Evolutionary conservation across 2,329 filamentous ascomycete species (phyloP).

Genomic region (Cordyceps cateniannulata): DNA sequence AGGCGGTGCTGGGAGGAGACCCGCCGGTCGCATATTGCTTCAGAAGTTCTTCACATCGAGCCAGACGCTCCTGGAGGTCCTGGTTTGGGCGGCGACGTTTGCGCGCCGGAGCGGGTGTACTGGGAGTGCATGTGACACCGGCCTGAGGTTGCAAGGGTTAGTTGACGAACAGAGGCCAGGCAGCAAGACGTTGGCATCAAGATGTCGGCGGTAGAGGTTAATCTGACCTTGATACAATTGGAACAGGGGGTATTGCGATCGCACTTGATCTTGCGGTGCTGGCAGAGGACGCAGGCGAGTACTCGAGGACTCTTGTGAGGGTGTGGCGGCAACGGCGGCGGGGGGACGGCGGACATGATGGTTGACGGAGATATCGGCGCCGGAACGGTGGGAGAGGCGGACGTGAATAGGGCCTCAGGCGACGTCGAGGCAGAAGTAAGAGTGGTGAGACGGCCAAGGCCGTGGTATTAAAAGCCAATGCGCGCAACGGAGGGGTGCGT

Average conservation of each 20-base stretch:
- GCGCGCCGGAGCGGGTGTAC: conserved; percentile 52
- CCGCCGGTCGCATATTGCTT: conserved; percentile 47
- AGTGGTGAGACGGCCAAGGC: neutral
- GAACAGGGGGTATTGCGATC: conserved; percentile 53
- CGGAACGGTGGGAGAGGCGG: neutral
- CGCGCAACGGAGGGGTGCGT: conserved; percentile 5
- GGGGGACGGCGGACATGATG: conserved; percentile 5
- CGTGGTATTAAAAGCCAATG: conserved; percentile 1
- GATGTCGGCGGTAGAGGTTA: neutral
- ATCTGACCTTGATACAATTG: conserved; percentile 51
- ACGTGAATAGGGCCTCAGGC: neutral
- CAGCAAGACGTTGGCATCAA: neutral
- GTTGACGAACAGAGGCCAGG: neutral
- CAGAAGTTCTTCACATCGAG: conserved; percentile 51
- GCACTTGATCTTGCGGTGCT: conserved; percentile 58
- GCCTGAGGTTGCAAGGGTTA: conserved; percentile 33
- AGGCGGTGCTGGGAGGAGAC: conserved; percentile 21
- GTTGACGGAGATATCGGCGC: neutral
- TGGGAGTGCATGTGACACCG: conserved; percentile 53
- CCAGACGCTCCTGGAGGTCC: conserved; percentile 54
- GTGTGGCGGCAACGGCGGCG: neutral
- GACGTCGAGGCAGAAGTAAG: neutral
- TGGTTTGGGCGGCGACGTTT: conserved; percentile 55
- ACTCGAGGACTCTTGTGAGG: conserved; percentile 38
- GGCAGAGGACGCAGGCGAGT: conserved; percentile 50